Percentiles rank a stretch among this genome's conserved stretches.
These are phyloP conservation scores for Fonsecaea monophora DNA, from an alignment of 2,329 filamentous ascomycete species.

Conservation along the genomic window DNA sequence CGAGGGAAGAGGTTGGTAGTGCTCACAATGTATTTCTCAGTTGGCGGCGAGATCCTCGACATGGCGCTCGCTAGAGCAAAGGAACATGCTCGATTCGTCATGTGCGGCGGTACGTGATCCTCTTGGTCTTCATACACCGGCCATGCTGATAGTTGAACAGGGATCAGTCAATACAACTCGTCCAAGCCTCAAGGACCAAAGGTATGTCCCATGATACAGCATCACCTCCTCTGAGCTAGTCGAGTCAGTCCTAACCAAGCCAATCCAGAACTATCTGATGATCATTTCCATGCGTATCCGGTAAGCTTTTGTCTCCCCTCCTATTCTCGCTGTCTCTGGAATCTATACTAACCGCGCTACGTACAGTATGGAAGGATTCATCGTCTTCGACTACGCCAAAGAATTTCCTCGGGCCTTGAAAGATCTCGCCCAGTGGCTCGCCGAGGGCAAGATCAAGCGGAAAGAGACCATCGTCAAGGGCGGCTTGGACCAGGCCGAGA, in stretches of 20 bases:
- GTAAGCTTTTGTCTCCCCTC: constrained; percentile 40
- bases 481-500: constrained; percentile 69
- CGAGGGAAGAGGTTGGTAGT: not conserved
- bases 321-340: too few species aligned
- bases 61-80: constrained; percentile 69
- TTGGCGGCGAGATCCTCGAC: constrained; percentile 74
- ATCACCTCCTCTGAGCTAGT: too few species aligned
- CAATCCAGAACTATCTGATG: constrained; percentile 58
- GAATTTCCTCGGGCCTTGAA: constrained; percentile 65
- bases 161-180: constrained; percentile 73
- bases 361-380: constrained; percentile 71
- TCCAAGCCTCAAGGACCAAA: constrained; percentile 62
- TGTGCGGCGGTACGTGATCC: constrained; percentile 71
- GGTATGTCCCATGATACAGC: constrained; percentile 48
- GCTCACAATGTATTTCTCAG: constrained; percentile 40
- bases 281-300: constrained; percentile 62
- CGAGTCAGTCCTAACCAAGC: not conserved
- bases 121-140: constrained; percentile 48
- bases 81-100: constrained; percentile 68
- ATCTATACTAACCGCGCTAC: too few species aligned
- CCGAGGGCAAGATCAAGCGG: constrained; percentile 73
- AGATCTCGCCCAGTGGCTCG: constrained; percentile 71
- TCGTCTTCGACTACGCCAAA: constrained; percentile 70
- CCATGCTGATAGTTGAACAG: constrained; percentile 50
- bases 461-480: constrained; percentile 74